These are phyloP conservation scores for Penicillium riverlandense DNA, from an alignment of 495 filamentous ascomycete species.

Conservation along the genomic window DNA sequence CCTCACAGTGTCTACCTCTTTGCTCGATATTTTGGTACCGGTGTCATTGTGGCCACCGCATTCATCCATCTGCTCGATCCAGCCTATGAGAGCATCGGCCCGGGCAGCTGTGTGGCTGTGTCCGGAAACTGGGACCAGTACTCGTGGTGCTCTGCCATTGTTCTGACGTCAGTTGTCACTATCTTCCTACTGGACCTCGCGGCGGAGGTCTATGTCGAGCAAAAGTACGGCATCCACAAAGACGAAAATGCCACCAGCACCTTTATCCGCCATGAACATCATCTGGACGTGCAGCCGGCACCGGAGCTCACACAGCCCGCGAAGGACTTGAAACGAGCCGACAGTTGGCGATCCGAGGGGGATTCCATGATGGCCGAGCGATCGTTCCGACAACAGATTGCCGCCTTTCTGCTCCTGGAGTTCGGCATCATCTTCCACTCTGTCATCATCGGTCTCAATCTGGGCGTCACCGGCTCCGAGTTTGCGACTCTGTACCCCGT, in stretches of 20 bases:
- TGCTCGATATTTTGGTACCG: constrained; percentile 62
- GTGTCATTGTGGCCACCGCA: constrained; percentile 65
- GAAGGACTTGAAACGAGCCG: neutral
- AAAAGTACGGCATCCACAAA: constrained; percentile 34
- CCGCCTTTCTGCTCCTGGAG: constrained; percentile 46
- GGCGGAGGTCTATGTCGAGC: constrained; percentile 43
- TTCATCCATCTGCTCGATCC: constrained; percentile 51
- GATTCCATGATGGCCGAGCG: constrained; percentile 4
- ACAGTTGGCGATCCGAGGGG: neutral
- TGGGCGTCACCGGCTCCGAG: constrained; percentile 53
- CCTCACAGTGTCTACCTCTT: constrained; percentile 62
- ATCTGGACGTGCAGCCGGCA: constrained; percentile 1
- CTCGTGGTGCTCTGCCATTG: constrained; percentile 33
- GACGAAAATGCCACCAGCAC: constrained; percentile 15
- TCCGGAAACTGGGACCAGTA: constrained; percentile 39
- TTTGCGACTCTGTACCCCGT: constrained; percentile 62
- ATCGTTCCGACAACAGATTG: constrained; percentile 24
- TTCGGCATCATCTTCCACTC: constrained; percentile 68
- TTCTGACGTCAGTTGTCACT: constrained; percentile 18
- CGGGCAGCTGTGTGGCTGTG: constrained; percentile 42
- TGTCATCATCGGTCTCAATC: constrained; percentile 64
- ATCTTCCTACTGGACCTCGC: constrained; percentile 33
- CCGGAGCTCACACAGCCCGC: neutral
- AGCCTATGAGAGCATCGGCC: constrained; percentile 44
- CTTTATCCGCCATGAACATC: constrained; percentile 7